Evolutionary conservation across 139 green algal species (phyloP).

Genomic region (Astrephomene gubernaculifera): DNA sequence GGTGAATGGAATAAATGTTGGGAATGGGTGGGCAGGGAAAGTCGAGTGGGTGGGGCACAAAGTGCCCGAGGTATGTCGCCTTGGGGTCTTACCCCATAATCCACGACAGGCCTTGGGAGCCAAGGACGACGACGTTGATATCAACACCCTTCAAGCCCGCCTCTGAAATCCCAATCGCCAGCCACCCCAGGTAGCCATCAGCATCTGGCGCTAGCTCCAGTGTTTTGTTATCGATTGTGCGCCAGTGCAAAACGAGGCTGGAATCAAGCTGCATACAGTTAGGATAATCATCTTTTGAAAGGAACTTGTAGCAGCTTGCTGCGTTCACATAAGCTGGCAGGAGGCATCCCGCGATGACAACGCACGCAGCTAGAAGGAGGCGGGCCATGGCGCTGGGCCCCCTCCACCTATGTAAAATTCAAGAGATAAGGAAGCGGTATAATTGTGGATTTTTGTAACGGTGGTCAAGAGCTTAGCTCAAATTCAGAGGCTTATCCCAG

Average conservation of each 20-base stretch:
- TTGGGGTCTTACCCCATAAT: not conserved
- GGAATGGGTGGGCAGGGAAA: too few relatives aligned
- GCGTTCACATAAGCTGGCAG: not conserved
- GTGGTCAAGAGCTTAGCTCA: too few relatives aligned
- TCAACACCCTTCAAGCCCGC: slow-evolving; percentile 13
- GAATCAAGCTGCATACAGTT: slow-evolving; percentile 25
- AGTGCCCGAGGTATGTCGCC: not conserved
- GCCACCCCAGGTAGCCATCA: slow-evolving; percentile 20
- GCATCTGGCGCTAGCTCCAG: slow-evolving; percentile 9
- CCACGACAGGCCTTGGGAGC: not conserved
- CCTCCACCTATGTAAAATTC: not conserved
- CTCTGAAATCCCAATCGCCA: slow-evolving; percentile 36
- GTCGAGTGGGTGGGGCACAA: too few relatives aligned
- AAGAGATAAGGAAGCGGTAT: not conserved
- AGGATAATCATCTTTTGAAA: not conserved
- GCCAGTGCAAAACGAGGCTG: slow-evolving; percentile 7
- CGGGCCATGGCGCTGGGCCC: slow-evolving; percentile 7
- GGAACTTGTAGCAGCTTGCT: slow-evolving; percentile 3
- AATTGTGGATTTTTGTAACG: too few relatives aligned
- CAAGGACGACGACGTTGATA: not conserved
- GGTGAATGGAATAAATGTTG: too few relatives aligned
- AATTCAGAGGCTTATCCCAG: too few relatives aligned
- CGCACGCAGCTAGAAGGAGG: not conserved
- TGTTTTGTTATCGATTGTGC: not conserved
- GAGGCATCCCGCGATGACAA: not conserved